Base-by-base conservation (phyloP, 768 basidiomycete species). In the Artomyces pyxidatus region DNA sequence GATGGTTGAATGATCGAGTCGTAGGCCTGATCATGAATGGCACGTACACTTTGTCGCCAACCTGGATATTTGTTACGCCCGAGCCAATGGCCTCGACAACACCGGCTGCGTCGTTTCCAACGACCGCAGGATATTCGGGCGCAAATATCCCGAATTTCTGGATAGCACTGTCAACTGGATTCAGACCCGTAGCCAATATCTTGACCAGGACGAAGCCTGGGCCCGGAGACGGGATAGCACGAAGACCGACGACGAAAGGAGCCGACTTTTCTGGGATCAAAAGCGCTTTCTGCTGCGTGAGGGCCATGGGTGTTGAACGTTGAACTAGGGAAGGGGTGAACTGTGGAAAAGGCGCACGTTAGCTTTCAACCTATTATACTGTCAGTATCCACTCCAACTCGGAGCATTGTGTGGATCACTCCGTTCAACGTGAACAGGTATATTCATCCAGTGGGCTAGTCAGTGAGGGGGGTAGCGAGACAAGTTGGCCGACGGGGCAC, bases 31-130 rank as follows among this genome's bases (percentile, higher is more conserved):
- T n/a, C n/a, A n/a, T n/a, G n/a, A n/a, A n/a, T n/a, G 14, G 27
- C 8, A 43, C 47, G 27, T 21, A 55, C 58, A 67, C 60, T 43
- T 53, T 60, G 48, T 64, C 62, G 3, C 65, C 64, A 9, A 48
- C 47, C 22, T 56, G 57, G 48, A 63, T 45, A 29, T 48, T 41
- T 6, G 43, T 45, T 2, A 65, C 65, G 3, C 55, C 60, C 35
- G 57, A 52, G 7, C 65, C 64, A 28, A 64, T 53, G 21, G 56
- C 52, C 21, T 56, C 55, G 6, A 67, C 52, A 5, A 40, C 53
- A 9, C 65, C 64, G 1, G 63, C 54, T 10, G 44, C 52, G 44
- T 64, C 63, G 9, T 25, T 32, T 6, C 63, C 63, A 14, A 54
- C 29, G 14, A 63, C 47, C 30, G 37, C 39, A 16, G 56, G 63